Percentiles rank a stretch among this genome's conserved stretches.
Conservation (phyloP, 306 rosid species). For the Vicia faba region DNA sequence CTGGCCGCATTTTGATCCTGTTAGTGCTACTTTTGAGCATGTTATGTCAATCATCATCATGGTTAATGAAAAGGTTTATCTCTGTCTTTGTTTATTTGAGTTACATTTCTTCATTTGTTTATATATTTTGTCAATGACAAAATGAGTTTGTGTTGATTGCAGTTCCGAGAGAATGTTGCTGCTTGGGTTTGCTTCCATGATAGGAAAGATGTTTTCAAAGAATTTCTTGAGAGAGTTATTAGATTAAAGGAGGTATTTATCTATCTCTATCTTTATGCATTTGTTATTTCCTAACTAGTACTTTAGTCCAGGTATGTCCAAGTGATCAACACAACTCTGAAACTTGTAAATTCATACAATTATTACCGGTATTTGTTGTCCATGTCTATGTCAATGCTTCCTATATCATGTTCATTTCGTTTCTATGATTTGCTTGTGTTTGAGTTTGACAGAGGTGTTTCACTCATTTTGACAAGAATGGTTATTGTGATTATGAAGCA, state of each 20-base stretch:
- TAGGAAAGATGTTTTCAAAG: conserved; percentile 71
- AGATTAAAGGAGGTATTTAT: conserved; percentile 77
- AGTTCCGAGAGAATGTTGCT: conserved; percentile 94
- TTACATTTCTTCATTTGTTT: not conserved
- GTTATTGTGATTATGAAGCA: not conserved
- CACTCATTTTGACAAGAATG: not conserved
- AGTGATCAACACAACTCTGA: not conserved
- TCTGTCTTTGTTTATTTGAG: not conserved
- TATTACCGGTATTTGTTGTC: not conserved
- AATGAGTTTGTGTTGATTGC: conserved; percentile 30
- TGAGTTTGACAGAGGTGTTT: conserved; percentile 17
- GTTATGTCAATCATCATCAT: conserved; percentile 91
- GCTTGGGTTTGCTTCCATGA: conserved; percentile 96
- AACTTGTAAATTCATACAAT: not conserved
- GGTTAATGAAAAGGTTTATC: conserved; percentile 83
- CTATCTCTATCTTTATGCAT: not conserved
- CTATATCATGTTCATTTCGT: not conserved
- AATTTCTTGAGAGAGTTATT: conserved; percentile 87
- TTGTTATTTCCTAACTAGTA: not conserved
- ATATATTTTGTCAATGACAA: not conserved
- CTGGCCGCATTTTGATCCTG: conserved; percentile 80
- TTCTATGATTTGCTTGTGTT: not conserved
- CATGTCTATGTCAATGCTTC: not conserved
- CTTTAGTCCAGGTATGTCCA: not conserved
- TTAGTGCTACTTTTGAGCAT: conserved; percentile 77